phyloP scores from a whole-genome alignment of 495 filamentous ascomycete species.

The Lasiosphaeriaceae sp. region DNA sequence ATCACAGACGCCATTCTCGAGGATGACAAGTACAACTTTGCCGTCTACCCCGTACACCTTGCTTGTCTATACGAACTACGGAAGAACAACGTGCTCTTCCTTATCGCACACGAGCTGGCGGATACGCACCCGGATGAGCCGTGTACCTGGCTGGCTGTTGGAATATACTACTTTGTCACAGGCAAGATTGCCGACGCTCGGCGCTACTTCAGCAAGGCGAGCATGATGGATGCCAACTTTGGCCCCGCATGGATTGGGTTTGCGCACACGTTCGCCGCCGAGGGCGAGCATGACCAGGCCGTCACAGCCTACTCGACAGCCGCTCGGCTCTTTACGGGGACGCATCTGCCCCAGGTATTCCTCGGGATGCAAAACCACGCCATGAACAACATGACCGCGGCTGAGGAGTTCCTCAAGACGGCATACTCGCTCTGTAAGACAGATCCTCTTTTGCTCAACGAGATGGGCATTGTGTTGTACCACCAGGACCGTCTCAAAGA shows the following conservation, averaged over 20 bases:
- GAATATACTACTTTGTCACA: constrained; percentile 89
- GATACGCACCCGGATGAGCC: constrained; percentile 89
- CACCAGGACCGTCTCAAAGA: constrained; percentile 77
- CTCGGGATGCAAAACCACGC: constrained; percentile 98
- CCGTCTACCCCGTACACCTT: constrained; percentile 83
- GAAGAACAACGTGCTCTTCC: constrained; percentile 81
- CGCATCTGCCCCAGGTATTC: constrained; percentile 93
- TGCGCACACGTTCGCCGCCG: constrained; percentile 99
- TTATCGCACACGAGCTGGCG: constrained; percentile 90
- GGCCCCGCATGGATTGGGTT: constrained; percentile 99
- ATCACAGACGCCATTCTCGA: constrained; percentile 80
- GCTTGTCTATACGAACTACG: constrained; percentile 87
- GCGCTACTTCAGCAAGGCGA: constrained; percentile 94
- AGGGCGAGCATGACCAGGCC: constrained; percentile 97
- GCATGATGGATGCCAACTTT: constrained; percentile 95
- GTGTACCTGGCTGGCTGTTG: constrained; percentile 88
- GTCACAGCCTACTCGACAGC: constrained; percentile 97
- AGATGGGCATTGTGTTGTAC: constrained; percentile 90
- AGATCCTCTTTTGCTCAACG: constrained; percentile 90
- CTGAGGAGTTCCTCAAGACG: constrained; percentile 91
- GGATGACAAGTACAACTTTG: constrained; percentile 82
- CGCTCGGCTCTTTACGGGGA: constrained; percentile 92
- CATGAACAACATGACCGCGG: constrained; percentile 88
- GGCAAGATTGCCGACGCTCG: constrained; percentile 88
- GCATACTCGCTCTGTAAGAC: constrained; percentile 72